Evolutionary conservation across 1,284 basidiomycete species (phyloP).

Genomic region (Microbotryum intermedium): DNA sequence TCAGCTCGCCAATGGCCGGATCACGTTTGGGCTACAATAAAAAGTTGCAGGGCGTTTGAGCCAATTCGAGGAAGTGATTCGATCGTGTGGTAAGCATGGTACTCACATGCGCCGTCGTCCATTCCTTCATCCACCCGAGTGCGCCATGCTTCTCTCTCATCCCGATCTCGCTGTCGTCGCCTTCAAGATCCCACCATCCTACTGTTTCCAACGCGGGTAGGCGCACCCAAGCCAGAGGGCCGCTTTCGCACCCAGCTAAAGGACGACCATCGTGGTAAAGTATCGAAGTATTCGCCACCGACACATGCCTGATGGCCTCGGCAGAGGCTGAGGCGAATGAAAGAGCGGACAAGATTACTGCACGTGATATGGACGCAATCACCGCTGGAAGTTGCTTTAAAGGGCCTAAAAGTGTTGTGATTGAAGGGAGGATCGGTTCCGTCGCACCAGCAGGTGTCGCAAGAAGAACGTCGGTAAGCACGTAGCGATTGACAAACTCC

Average conservation of each 20-base stretch:
- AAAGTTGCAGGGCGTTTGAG: not conserved
- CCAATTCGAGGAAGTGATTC: no score
- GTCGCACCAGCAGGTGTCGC: constrained; percentile 34
- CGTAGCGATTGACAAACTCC: constrained; percentile 39
- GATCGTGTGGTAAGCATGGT: not conserved
- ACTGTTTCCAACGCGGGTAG: constrained; percentile 45
- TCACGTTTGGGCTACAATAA: constrained; percentile 40
- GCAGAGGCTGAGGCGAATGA: constrained; percentile 36
- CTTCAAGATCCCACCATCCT: constrained; percentile 39
- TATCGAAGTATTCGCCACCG: constrained; percentile 45
- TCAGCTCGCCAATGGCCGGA: constrained; percentile 43
- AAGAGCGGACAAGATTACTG: constrained; percentile 37
- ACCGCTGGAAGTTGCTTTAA: constrained; percentile 40
- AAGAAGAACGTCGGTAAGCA: constrained; percentile 40
- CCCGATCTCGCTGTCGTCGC: constrained; percentile 27
- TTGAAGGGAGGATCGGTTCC: constrained; percentile 44
- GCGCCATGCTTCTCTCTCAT: constrained; percentile 28
- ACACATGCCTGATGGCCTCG: constrained; percentile 36
- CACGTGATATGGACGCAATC: constrained; percentile 41
- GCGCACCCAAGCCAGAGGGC: constrained; percentile 43
- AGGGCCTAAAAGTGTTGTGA: constrained; percentile 45
- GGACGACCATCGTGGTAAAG: constrained; percentile 43
- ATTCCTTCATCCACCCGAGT: constrained; percentile 40
- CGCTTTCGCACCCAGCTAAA: constrained; percentile 46
- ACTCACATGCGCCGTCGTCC: constrained; percentile 44